Percentiles rank a stretch among this genome's conserved stretches.
phyloP scores from a whole-genome alignment of 2,329 filamentous ascomycete genomes.

The Plectosphaerella plurivora region DNA sequence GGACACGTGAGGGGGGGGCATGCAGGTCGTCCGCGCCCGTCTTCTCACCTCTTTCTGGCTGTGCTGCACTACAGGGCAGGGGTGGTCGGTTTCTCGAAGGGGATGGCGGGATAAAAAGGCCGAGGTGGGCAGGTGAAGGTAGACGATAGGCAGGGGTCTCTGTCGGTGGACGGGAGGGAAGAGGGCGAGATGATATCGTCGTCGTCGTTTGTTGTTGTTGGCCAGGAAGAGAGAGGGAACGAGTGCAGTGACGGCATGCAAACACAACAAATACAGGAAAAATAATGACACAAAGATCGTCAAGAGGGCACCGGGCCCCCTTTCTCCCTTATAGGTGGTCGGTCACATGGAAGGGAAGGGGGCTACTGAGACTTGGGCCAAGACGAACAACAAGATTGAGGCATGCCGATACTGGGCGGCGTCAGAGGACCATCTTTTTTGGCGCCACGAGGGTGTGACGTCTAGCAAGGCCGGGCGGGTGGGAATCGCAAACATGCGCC shows the following conservation, averaged over 20 bases:
- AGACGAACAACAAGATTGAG: neutral
- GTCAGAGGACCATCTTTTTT: neutral
- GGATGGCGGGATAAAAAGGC: neutral
- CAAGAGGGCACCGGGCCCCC: neutral
- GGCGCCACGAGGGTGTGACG: neutral
- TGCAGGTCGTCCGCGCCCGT: no score
- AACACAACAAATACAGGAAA: no score
- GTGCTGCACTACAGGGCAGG: neutral
- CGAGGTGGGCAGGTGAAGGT: neutral
- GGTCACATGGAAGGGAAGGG: no score
- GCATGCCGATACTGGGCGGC: neutral
- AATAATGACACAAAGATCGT: neutral
- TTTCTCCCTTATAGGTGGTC: constrained; percentile 15
- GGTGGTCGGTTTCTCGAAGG: neutral
- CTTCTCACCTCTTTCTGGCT: neutral
- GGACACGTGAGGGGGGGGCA: constrained; percentile 1
- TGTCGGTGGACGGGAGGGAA: neutral
- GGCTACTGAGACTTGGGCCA: neutral
- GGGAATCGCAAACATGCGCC: neutral
- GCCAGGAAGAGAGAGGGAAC: no score
- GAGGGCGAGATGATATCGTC: neutral
- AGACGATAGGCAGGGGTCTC: neutral
- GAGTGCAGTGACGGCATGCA: no score
- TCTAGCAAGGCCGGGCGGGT: neutral
- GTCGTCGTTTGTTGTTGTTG: no score